Evolutionary conservation across 2,329 filamentous ascomycete genomes (phyloP).

Genomic region (Phaeosphaeriaceae sp.): DNA sequence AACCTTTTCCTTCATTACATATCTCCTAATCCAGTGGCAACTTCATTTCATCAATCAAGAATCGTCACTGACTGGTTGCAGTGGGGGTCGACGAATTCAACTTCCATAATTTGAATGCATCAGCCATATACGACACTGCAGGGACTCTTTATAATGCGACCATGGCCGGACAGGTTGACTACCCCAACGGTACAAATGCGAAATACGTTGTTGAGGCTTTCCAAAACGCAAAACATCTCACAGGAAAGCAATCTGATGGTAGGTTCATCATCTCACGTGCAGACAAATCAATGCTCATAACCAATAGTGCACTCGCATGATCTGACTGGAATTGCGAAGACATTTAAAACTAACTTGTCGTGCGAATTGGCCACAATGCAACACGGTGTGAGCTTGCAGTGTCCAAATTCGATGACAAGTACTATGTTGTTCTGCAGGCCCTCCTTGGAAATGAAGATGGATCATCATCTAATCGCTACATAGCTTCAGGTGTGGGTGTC

Average conservation of each 20-base stretch:
- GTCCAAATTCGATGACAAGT: slow-evolving; percentile 1
- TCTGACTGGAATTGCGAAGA: background rate
- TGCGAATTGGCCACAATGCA: background rate
- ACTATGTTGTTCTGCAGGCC: slow-evolving; percentile 7
- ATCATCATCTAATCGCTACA: too few relatives aligned
- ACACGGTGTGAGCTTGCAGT: background rate
- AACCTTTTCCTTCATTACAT: slow-evolving; percentile 15
- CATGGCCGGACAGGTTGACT: background rate
- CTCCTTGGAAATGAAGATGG: background rate
- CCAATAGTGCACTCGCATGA: background rate
- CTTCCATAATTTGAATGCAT: background rate
- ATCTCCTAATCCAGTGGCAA: background rate
- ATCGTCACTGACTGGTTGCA: background rate
- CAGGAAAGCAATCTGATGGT: background rate
- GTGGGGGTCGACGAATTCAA: background rate
- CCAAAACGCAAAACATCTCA: background rate
- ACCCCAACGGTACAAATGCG: background rate
- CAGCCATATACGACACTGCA: background rate
- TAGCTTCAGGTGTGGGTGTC: too few relatives aligned
- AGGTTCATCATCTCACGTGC: background rate
- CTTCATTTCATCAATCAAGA: background rate
- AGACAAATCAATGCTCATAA: background rate
- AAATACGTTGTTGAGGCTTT: slow-evolving; percentile 2
- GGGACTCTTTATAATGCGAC: background rate
- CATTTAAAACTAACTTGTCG: background rate